These are phyloP conservation scores for Pseudonectria foliicola DNA, from an alignment of 2,329 filamentous ascomycete species.

Conservation along the genomic window DNA sequence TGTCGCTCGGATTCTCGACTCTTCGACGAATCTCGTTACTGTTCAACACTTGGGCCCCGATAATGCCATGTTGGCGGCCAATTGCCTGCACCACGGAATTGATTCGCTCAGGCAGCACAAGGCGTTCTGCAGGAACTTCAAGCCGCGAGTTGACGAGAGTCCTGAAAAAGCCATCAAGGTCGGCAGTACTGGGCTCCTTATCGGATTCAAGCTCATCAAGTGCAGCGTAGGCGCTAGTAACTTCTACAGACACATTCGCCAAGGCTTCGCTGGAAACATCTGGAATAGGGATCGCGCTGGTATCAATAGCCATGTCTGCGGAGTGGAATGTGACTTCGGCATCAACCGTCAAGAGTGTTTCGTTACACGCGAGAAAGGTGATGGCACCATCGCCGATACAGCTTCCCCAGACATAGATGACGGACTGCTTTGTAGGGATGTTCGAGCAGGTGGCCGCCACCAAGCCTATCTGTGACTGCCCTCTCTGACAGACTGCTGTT, in stretches of 20 bases:
- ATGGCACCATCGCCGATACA: constrained; percentile 13
- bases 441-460: constrained; percentile 18
- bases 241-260: constrained; percentile 10
- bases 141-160: constrained; percentile 19
- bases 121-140: constrained; percentile 13
- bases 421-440: constrained; percentile 8
- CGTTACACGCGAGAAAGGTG: constrained; percentile 19
- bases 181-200: constrained; percentile 12
- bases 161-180: constrained; percentile 21
- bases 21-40: constrained; percentile 12
- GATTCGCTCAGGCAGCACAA: constrained; percentile 13
- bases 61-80: constrained; percentile 16
- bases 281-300: constrained; percentile 14
- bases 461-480: constrained; percentile 11
- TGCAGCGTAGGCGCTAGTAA: constrained; percentile 13
- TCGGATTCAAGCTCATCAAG: constrained; percentile 11
- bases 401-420: constrained; percentile 22
- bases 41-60: constrained; percentile 20
- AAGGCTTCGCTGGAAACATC: constrained; percentile 6
- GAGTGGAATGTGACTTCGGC: constrained; percentile 18
- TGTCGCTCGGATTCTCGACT: constrained; percentile 1
- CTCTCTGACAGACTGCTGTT: constrained; percentile 10
- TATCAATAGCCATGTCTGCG: constrained; percentile 16
- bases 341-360: constrained; percentile 15
- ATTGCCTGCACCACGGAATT: constrained; percentile 18